Base-by-base conservation (phyloP, 164 flowering plant genomes). In the Litsea cubeba region DNA sequence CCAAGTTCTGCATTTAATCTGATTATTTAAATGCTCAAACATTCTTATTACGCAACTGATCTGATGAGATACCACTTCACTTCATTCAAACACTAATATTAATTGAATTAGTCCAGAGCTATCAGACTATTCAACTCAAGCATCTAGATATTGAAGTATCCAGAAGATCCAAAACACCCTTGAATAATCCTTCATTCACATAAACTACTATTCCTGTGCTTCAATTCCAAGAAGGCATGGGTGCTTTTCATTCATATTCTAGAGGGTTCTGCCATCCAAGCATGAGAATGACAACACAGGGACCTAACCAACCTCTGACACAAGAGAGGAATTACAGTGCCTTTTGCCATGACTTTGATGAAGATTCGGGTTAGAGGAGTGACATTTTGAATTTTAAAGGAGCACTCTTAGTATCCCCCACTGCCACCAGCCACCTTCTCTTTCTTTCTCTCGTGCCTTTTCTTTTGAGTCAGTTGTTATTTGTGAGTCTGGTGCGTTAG, bases 271-370 rank as follows among this genome's bases (percentile, higher is more conserved):
- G 66, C 22, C 66, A 63, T 10, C 28, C 22, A 5, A 63, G 26
- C 30, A 20, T 22, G 66, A 63, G 66, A 63, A 8, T 2, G 66
- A 63, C 66, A 63, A 63, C 14, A 22, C 66, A 63, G 14, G 66
- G 8, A 22, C 24, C 66, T 63, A 20, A 24, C 10, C 66, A 2
- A 63, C 26, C 3, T 63, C 30, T 63, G 25, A 22, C 24, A 8
- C 28, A 24, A 20, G 65, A 6, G 28, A 63, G 30, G 28, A 24
- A 63, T 63, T 63, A 63, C 26, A 63, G 30, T 63, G 23, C 14
- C 22, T 18, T 63, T 63, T 22, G 66, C 66, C 66, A 24, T 63
- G 30, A 63, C 66, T 63, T 24, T 63, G 66, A 63, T 24, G 66
- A 22, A 63, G 66, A 63, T 63, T 63, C 66, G 3, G 66, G 7